Conservation (phyloP, 495 filamentous ascomycete species). For the Durotheca rogersii region DNA sequence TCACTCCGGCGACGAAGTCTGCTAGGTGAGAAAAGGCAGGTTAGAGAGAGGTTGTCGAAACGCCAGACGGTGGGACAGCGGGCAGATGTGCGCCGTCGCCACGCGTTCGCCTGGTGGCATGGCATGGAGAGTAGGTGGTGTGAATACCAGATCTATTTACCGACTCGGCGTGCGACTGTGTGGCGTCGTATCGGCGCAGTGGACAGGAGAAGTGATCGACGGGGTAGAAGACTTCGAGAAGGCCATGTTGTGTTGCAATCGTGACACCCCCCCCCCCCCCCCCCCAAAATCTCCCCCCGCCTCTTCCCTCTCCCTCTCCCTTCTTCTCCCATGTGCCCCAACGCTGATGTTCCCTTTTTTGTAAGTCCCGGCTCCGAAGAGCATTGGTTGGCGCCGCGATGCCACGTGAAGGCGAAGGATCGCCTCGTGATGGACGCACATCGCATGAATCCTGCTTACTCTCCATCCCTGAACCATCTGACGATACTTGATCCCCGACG, state of each 20-base stretch:
- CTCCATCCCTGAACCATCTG: conserved; percentile 18
- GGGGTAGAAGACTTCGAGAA: conserved; percentile 15
- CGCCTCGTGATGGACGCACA: conserved; percentile 29
- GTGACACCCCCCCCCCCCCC: neutral
- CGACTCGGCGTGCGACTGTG: neutral
- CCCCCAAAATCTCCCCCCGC: neutral
- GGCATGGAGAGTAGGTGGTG: no score
- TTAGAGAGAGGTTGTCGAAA: no score
- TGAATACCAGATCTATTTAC: neutral
- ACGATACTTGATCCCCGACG: conserved; percentile 5
- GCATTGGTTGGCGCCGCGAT: neutral
- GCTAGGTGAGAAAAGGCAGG: no score
- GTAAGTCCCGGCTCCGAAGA: neutral
- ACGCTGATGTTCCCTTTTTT: neutral
- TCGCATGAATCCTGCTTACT: conserved; percentile 34
- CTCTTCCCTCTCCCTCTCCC: no score
- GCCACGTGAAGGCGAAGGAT: conserved; percentile 33
- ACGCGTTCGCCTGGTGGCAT: no score
- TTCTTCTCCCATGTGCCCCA: neutral
- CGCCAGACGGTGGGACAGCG: no score
- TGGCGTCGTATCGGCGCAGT: neutral
- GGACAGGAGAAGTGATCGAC: no score
- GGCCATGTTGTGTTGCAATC: conserved; percentile 26
- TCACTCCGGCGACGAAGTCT: no score
- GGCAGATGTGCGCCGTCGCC: neutral